These are phyloP conservation scores for Saksenaea vasiformis DNA, from an alignment of 371 early-diverging fungal species.

Conservation along the genomic window DNA sequence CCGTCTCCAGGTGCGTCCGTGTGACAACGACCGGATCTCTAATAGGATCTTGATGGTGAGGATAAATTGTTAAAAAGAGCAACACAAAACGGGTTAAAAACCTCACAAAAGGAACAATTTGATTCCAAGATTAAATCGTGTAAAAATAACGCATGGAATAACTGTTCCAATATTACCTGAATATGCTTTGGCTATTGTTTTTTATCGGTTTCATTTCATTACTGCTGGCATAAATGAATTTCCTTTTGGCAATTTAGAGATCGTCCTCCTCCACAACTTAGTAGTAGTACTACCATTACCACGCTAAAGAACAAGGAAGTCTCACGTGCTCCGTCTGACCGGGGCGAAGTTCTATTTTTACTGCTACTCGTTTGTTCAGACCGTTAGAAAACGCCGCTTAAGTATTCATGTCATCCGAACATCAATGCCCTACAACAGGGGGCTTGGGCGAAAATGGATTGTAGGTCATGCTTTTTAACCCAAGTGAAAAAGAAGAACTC, in stretches of 20 bases:
- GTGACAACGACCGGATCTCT: background rate
- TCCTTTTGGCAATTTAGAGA: too few relatives aligned
- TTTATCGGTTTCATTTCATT: too few relatives aligned
- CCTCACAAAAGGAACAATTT: background rate
- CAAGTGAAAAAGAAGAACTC: background rate
- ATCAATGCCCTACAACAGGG: constrained; percentile 6
- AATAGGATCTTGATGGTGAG: background rate
- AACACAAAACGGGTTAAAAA: background rate
- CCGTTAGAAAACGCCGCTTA: background rate
- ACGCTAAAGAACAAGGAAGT: too few relatives aligned
- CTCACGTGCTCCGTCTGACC: constrained; percentile 1
- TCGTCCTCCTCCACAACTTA: too few relatives aligned
- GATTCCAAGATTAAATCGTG: background rate
- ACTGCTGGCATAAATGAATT: too few relatives aligned
- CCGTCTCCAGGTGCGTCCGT: background rate
- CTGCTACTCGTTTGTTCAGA: background rate
- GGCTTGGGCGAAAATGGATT: constrained; percentile 13
- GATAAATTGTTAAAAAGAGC: background rate
- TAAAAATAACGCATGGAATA: too few relatives aligned
- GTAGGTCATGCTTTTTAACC: background rate
- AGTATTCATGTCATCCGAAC: constrained; percentile 1
- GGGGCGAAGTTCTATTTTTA: constrained; percentile 2
- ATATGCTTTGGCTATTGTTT: too few relatives aligned
- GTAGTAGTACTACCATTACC: too few relatives aligned
- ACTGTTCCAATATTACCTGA: too few relatives aligned